A percentile compares a stretch with the other conserved stretches of the same genome.
Evolutionary conservation across 257 asterid species (phyloP).

Genomic region (Anisodus tanguticus): DNA sequence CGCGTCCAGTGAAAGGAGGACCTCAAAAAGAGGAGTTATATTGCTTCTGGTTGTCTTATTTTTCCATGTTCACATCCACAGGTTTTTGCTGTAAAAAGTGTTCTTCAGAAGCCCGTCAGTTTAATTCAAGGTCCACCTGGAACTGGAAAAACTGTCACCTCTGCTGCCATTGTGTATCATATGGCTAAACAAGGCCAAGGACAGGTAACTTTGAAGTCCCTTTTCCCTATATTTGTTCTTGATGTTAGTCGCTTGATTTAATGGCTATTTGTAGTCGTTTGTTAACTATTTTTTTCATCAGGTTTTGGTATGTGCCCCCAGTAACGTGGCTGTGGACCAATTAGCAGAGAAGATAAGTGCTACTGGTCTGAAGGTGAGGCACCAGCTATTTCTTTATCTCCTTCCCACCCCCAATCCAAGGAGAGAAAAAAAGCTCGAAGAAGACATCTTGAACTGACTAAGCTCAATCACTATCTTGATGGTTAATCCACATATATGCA

Average conservation of each 20-base stretch:
- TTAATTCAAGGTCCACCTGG: conserved; percentile 99
- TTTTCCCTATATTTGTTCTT: background rate
- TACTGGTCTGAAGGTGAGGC: conserved; percentile 87
- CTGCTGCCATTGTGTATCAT: conserved; percentile 98
- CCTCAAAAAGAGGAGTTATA: background rate
- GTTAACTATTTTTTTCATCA: conserved; percentile 39
- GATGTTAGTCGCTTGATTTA: background rate
- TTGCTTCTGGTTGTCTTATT: conserved; percentile 20
- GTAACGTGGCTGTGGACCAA: conserved; percentile 99
- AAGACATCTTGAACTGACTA: conserved; percentile 3
- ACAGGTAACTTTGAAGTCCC: conserved; percentile 55
- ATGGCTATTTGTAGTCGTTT: background rate
- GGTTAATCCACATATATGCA: conserved; percentile 4
- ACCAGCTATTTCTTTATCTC: background rate
- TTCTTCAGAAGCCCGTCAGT: conserved; percentile 94
- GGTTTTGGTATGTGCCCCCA: conserved; percentile 99
- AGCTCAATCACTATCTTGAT: background rate
- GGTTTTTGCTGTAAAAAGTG: conserved; percentile 99
- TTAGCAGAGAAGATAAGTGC: conserved; percentile 99
- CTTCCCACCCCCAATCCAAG: background rate
- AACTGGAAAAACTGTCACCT: conserved; percentile 98
- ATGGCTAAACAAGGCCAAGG: conserved; percentile 99
- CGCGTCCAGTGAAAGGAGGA: background rate
- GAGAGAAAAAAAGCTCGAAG: background rate
- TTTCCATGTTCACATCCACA: conserved; percentile 32